Percentiles rank a stretch among this genome's conserved stretches.
Evolutionary conservation across 441 rosid genomes (phyloP).

Genomic region (Syzygium syzygioides): DNA sequence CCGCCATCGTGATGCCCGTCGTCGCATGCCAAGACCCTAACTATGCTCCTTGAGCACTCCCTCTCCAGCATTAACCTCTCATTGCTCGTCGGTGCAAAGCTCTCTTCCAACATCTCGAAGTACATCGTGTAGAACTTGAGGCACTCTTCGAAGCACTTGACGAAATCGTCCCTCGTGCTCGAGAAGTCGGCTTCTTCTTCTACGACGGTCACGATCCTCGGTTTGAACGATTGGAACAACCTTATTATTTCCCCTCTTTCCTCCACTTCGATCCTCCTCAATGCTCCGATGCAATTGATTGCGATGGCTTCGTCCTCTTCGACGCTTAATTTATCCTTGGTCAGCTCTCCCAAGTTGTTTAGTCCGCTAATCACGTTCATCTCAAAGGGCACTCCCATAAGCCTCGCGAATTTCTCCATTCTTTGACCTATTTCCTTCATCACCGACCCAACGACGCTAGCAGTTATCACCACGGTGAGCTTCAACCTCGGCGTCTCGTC

Average conservation of each 20-base stretch:
- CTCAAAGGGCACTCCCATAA: constrained; percentile 79
- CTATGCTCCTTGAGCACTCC: constrained; percentile 60
- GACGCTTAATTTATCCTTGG: constrained; percentile 35
- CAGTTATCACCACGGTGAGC: constrained; percentile 62
- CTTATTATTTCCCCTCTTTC: constrained; percentile 34
- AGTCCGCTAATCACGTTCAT: constrained; percentile 41
- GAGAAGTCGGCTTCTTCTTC: constrained; percentile 77
- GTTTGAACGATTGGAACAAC: constrained; percentile 36
- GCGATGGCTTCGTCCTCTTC: constrained; percentile 58
- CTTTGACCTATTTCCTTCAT: constrained; percentile 67
- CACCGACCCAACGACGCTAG: constrained; percentile 30
- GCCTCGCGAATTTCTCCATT: constrained; percentile 78
- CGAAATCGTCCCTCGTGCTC: constrained; percentile 43
- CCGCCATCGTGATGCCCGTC: not conserved
- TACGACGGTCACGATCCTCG: constrained; percentile 55
- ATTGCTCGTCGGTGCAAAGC: constrained; percentile 54
- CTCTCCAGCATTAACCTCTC: constrained; percentile 64
- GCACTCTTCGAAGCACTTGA: constrained; percentile 66
- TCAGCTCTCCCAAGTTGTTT: constrained; percentile 37
- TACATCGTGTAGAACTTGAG: constrained; percentile 50
- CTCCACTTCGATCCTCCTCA: constrained; percentile 34
- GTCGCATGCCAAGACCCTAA: constrained; percentile 61
- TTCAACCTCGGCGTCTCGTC: constrained; percentile 62
- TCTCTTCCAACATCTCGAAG: constrained; percentile 70
- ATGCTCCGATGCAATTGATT: constrained; percentile 55